Base-by-base conservation (phyloP, 2,329 filamentous ascomycete genomes). In the Fusarium duplospermum region DNA sequence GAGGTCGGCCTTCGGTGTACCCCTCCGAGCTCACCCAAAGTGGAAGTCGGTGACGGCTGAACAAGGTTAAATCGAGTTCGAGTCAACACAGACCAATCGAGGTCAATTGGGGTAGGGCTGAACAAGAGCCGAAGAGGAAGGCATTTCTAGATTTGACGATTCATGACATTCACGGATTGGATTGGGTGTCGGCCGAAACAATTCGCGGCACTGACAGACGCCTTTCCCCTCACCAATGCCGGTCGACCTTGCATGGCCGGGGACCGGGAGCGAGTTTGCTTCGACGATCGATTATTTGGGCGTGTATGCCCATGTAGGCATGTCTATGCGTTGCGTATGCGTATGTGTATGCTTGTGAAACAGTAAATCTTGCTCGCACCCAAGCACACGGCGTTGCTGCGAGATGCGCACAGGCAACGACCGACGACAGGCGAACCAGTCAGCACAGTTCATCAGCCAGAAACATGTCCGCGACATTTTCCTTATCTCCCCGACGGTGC, bases 1-100 rank as follows among this genome's bases (percentile, higher is more conserved):
- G 76, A 75, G 68, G 65, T 78, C 75, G 76, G 76, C 69, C 69
- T 76, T 74, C 76, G 70, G 74, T 75, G 70, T 74, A 65, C 64
- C 72, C 72, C 69, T 70, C 76, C 64, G 64, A 67, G 42, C 54
- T 40, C 68, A 59, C 63, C 66, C 64, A 66, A 54, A 58, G 60
- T 57, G 52, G 61, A 57, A 62, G 50, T 29, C 62, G 62, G 57
- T 63, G 54, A 76, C 47, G 54, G 60, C 27, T 64, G 40, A 67
- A 73, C 56, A 69, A 64, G 59, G 52, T 76, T 71, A 56, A 67
- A 38, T 62, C 29, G 29, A 68, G 33, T 27, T 29, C 16, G 22
- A 50, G 45, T 45, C 35, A 31, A 69, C 40, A 50, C 50, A 62
- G 58, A 54, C 58, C 36, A 61, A 66, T 76, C 70, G 57, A 61